These are phyloP conservation scores for Zygoascus sp. DNA, from an alignment of 1,139 yeast species.

Conservation along the genomic window DNA sequence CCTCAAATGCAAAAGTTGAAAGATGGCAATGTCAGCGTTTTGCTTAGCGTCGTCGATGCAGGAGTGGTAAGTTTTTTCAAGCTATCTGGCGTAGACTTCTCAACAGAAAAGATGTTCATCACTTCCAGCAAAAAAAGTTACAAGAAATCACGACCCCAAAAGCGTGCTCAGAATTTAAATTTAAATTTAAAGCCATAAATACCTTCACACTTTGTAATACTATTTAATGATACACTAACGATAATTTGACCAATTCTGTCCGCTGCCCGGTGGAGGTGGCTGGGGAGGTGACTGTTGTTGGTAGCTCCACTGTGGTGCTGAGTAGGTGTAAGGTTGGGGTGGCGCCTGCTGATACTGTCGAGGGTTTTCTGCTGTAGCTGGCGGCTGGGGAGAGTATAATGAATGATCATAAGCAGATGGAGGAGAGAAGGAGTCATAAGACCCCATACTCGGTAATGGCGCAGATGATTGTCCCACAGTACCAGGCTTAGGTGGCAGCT, in stretches of 20 bases:
- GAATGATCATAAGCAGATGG: conserved; percentile 32
- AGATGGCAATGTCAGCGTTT: conserved; percentile 50
- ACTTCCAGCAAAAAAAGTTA: background rate
- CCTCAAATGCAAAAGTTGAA: conserved; percentile 36
- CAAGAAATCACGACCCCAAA: background rate
- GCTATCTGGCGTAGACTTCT: conserved; percentile 57
- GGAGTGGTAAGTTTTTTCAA: conserved; percentile 68
- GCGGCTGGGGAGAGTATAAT: conserved; percentile 13
- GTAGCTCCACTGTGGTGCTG: conserved; percentile 2
- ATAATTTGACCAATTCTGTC: conserved; percentile 5
- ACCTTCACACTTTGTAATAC: background rate
- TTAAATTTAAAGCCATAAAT: background rate
- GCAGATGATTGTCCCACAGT: conserved; percentile 10
- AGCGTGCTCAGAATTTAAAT: background rate
- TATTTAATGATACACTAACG: background rate
- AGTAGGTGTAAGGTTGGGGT: conserved; percentile 4
- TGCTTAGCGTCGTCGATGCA: conserved; percentile 64
- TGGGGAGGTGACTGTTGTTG: conserved; percentile 10
- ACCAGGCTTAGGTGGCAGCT: conserved; percentile 24
- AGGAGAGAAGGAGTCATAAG: conserved; percentile 26
- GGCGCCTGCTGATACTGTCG: background rate
- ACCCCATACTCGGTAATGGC: conserved; percentile 19
- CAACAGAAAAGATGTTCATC: conserved; percentile 27
- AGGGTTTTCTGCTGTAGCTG: conserved; percentile 14
- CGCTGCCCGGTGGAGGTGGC: conserved; percentile 5